phyloP scores from a whole-genome alignment of 805 yeast genomes.

The Saccharomycopsis amapae region DNA sequence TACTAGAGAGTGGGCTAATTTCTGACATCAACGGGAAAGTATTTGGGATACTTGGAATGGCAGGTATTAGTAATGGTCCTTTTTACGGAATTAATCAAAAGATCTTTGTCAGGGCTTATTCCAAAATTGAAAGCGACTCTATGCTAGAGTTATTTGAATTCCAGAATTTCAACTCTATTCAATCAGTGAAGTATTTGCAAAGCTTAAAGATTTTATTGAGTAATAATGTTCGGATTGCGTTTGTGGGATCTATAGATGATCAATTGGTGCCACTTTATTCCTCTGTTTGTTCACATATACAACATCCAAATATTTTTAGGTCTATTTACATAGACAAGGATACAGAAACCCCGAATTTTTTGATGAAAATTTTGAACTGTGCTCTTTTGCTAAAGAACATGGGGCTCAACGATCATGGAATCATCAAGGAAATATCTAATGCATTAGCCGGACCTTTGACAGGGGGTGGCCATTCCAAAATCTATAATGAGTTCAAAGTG shows the following conservation, averaged over 20 bases:
- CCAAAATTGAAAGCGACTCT: slow-evolving; percentile 85
- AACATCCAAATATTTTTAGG: slow-evolving; percentile 84
- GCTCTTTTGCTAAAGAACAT: slow-evolving; percentile 68
- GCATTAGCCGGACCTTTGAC: slow-evolving; percentile 84
- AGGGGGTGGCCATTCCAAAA: slow-evolving; percentile 90
- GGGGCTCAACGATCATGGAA: slow-evolving; percentile 81
- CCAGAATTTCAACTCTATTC: slow-evolving; percentile 66
- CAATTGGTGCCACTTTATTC: slow-evolving; percentile 92
- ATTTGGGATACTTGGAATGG: slow-evolving; percentile 84
- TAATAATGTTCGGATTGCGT: slow-evolving; percentile 68
- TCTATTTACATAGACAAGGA: slow-evolving; percentile 85
- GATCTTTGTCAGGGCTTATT: slow-evolving; percentile 77
- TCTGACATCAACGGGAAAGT: slow-evolving; percentile 34
- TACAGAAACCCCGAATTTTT: slow-evolving; percentile 72
- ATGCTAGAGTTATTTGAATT: slow-evolving; percentile 81
- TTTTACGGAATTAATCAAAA: slow-evolving; percentile 84
- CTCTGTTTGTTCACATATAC: slow-evolving; percentile 70
- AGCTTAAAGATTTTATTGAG: slow-evolving; percentile 57
- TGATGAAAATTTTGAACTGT: slow-evolving; percentile 63
- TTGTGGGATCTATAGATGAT: slow-evolving; percentile 87
- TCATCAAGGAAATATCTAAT: slow-evolving; percentile 73
- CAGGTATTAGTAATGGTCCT: slow-evolving; percentile 93
- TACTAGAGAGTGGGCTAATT: slow-evolving; percentile 53
- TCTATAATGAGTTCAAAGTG: slow-evolving; percentile 79
- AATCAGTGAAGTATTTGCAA: slow-evolving; percentile 63